Percentiles rank a stretch among this genome's conserved stretches.
phyloP scores from a whole-genome alignment of 495 filamentous ascomycete genomes.

The Aspergillus homomorphus region DNA sequence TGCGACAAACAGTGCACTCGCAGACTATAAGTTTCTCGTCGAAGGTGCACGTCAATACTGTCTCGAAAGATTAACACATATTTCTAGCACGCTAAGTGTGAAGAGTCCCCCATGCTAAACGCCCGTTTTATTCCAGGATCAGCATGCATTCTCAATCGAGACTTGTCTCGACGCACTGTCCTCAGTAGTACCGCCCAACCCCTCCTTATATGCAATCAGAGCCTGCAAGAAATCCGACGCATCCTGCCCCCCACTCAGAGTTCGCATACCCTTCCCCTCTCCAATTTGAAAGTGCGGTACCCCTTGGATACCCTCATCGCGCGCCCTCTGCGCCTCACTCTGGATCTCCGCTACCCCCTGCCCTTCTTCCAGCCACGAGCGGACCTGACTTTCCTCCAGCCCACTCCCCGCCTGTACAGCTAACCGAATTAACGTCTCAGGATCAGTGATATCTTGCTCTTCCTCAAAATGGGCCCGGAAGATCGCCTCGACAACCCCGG shows the following conservation, averaged over 20 bases:
- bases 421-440: conserved; percentile 7
- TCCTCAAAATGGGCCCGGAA: conserved; percentile 24
- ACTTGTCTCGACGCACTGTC: too few species aligned
- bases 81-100: too few species aligned
- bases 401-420: conserved; percentile 10
- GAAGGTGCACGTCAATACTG: too few species aligned
- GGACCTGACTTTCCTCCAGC: conserved; percentile 7
- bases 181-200: conserved; percentile 1
- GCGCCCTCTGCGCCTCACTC: conserved; percentile 1
- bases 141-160: not conserved
- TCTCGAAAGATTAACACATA: too few species aligned
- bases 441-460: conserved; percentile 21
- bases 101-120: too few species aligned
- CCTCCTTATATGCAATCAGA: conserved; percentile 22
- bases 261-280: not conserved
- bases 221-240: conserved; percentile 24
- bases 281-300: conserved; percentile 22
- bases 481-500: conserved; percentile 10
- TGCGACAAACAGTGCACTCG: too few species aligned
- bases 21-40: too few species aligned
- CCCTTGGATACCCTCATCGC: conserved; percentile 11
- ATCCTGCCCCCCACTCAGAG: conserved; percentile 12
- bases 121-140: too few species aligned
- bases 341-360: conserved; percentile 9
- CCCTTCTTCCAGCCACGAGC: conserved; percentile 13